Conservation (phyloP, 2,329 filamentous ascomycete species). For the Cladosporium sp. region DNA sequence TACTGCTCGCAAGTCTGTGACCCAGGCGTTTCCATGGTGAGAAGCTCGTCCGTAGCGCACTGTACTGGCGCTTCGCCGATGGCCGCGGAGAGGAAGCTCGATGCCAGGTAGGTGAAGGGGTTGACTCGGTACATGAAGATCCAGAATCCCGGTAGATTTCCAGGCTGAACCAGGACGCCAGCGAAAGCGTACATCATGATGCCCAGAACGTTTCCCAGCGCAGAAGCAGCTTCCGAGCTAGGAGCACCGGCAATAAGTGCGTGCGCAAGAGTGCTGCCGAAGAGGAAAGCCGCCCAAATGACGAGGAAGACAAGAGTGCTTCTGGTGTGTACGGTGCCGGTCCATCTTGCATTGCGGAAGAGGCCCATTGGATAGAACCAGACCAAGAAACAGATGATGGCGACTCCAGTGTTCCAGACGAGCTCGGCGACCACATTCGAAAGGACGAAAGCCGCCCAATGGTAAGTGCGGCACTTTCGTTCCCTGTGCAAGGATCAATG, state of each 20-base stretch:
- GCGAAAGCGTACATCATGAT: constrained; percentile 46
- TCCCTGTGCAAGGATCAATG: constrained; percentile 41
- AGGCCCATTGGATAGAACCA: constrained; percentile 57
- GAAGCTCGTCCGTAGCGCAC: constrained; percentile 45
- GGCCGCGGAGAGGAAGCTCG: constrained; percentile 37
- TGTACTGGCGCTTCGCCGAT: constrained; percentile 47
- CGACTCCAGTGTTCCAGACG: constrained; percentile 58
- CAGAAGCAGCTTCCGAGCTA: constrained; percentile 64
- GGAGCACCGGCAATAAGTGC: constrained; percentile 69
- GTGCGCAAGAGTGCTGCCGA: constrained; percentile 69
- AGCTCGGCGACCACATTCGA: constrained; percentile 70
- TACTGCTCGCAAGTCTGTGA: constrained; percentile 44
- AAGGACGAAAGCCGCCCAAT: constrained; percentile 69
- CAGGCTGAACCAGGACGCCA: constrained; percentile 59
- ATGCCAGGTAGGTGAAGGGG: constrained; percentile 62
- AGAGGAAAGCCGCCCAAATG: constrained; percentile 65
- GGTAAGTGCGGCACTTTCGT: constrained; percentile 66
- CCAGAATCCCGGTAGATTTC: constrained; percentile 66
- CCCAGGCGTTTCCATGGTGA: constrained; percentile 37
- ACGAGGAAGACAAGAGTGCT: constrained; percentile 60
- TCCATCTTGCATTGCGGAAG: constrained; percentile 48
- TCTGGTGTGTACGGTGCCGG: constrained; percentile 40
- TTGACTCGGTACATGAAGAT: constrained; percentile 70
- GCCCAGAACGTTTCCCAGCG: constrained; percentile 46
- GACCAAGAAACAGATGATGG: constrained; percentile 60